phyloP scores from a whole-genome alignment of 2,329 filamentous ascomycete genomes.

The Colletotrichum coccodes region DNA sequence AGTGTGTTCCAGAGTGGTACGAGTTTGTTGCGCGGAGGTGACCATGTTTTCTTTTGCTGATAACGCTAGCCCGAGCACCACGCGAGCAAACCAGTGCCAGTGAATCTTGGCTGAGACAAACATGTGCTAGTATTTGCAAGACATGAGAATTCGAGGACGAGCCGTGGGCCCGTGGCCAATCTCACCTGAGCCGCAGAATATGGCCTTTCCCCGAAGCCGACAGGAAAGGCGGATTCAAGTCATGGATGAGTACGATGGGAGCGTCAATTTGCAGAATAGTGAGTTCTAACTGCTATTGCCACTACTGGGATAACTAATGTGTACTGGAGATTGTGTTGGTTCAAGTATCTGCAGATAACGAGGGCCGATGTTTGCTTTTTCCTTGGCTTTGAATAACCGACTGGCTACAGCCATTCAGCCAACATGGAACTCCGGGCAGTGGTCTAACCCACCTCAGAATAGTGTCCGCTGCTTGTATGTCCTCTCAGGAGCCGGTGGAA shows the following conservation, averaged over 20 bases:
- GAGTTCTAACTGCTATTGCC: too few relatives aligned
- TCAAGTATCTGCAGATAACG: neutral
- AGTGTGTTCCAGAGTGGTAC: neutral
- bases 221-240: neutral
- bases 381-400: neutral
- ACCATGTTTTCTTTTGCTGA: neutral
- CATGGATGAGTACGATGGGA: neutral
- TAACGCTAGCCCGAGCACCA: neutral
- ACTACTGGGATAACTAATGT: too few relatives aligned
- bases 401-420: neutral
- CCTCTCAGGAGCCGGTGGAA: neutral
- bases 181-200: neutral
- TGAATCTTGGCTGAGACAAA: neutral
- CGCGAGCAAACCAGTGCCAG: neutral
- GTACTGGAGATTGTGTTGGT: too few relatives aligned
- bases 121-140: neutral
- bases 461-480: neutral
- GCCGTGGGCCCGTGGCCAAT: neutral
- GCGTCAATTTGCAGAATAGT: too few relatives aligned
- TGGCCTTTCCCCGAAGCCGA: neutral
- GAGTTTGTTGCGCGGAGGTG: neutral
- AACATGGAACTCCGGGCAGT: neutral
- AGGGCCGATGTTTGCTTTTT: neutral
- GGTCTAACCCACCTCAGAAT: neutral
- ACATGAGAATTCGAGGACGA: neutral